Evolutionary conservation across 768 basidiomycete genomes (phyloP).

Genomic region (Rhizopogon sp.): DNA sequence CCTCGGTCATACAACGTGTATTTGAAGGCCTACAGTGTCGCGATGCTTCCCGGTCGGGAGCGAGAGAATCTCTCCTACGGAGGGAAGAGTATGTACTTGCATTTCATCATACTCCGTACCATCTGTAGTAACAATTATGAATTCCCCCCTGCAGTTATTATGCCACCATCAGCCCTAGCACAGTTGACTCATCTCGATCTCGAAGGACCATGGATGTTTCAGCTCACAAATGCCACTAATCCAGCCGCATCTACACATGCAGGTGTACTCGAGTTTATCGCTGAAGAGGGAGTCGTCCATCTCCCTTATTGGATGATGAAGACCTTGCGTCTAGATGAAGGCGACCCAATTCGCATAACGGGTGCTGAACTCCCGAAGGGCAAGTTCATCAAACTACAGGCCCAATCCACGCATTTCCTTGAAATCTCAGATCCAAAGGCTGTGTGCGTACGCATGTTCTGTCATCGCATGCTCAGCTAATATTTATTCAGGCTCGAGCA

Average conservation of each 20-base stretch:
- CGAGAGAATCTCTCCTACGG: constrained; percentile 93
- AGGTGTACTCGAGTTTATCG: constrained; percentile 98
- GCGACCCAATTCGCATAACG: constrained; percentile 90
- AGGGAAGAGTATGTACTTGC: constrained; percentile 80
- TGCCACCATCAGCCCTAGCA: constrained; percentile 94
- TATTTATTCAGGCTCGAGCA: constrained; percentile 72
- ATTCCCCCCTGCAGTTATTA: constrained; percentile 61
- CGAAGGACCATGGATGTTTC: constrained; percentile 93
- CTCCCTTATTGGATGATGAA: constrained; percentile 99
- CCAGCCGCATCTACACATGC: constrained; percentile 85
- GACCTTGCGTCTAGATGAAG: constrained; percentile 87
- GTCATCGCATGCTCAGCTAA: neutral
- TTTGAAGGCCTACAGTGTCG: constrained; percentile 91
- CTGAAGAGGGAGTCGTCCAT: constrained; percentile 92
- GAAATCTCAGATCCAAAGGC: constrained; percentile 98
- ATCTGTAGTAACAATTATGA: constrained; percentile 5
- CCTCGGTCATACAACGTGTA: constrained; percentile 86
- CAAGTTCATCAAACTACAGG: constrained; percentile 94
- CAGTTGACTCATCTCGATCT: constrained; percentile 84
- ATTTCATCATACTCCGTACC: constrained; percentile 4
- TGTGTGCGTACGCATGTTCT: constrained; percentile 57
- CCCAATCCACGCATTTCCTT: constrained; percentile 91
- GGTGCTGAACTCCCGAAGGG: constrained; percentile 88
- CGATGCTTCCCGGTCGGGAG: constrained; percentile 84
- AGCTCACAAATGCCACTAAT: constrained; percentile 86